Evolutionary conservation across 1,284 basidiomycete species (phyloP).

Genomic region (Puccinia horiana): DNA sequence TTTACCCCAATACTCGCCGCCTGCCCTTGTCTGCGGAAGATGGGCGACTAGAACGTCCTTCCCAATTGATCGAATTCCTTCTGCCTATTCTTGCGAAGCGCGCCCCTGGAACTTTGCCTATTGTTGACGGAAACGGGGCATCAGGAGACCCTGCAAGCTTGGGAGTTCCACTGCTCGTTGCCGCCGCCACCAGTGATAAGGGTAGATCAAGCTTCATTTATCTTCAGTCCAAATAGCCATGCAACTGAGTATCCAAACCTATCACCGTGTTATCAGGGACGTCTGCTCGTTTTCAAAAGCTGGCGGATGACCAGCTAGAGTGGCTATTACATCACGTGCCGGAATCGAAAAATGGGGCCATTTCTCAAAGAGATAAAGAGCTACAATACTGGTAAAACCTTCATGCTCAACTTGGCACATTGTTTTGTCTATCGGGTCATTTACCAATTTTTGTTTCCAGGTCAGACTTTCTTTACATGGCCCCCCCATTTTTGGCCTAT

Average conservation of each 20-base stretch:
- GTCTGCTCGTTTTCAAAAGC: conserved; percentile 10
- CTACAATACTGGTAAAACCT: conserved; percentile 52
- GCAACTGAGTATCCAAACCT: no score
- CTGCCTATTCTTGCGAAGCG: conserved; percentile 26
- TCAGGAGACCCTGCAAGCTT: conserved; percentile 80
- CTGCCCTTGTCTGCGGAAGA: conserved; percentile 19
- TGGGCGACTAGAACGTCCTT: background rate
- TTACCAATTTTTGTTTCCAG: conserved; percentile 60
- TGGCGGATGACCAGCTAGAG: conserved; percentile 52
- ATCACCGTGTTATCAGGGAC: background rate
- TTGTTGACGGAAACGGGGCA: conserved; percentile 62
- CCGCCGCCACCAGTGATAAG: conserved; percentile 57
- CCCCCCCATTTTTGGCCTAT: conserved; percentile 56
- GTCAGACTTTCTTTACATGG: conserved; percentile 57
- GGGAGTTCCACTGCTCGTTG: conserved; percentile 75
- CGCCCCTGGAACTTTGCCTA: background rate
- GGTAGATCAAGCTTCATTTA: no score
- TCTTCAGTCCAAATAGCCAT: no score
- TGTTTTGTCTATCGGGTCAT: conserved; percentile 80
- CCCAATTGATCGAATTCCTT: conserved; percentile 20
- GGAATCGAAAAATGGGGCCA: conserved; percentile 53
- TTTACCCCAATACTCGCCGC: conserved; percentile 10
- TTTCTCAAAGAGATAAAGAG: conserved; percentile 54
- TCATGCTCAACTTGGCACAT: no score
- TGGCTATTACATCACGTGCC: conserved; percentile 55